Conservation (phyloP, 1,139 yeast genomes). For the Nadsonia starkeyi-henricii region DNA sequence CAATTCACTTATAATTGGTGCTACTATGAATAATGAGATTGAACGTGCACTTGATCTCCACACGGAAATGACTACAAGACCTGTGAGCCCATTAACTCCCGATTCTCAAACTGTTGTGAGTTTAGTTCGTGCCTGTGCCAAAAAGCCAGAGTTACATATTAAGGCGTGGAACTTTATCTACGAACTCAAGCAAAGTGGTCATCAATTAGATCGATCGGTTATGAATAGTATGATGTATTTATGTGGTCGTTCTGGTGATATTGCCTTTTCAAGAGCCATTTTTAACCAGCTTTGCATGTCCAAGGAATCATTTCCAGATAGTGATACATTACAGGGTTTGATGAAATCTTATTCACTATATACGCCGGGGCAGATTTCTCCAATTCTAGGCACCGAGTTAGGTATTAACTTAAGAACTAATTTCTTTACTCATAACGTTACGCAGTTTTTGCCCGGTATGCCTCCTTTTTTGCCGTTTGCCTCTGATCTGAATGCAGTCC, state of each 20-base stretch:
- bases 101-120: slow-evolving; percentile 18
- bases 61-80: slow-evolving; percentile 45
- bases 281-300: slow-evolving; percentile 40
- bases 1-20: slow-evolving; percentile 53
- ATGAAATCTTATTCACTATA: slow-evolving; percentile 23
- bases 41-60: slow-evolving; percentile 67
- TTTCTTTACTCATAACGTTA: slow-evolving; percentile 8
- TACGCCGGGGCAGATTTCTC: slow-evolving; percentile 23
- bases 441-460: slow-evolving; percentile 7
- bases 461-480: slow-evolving; percentile 59
- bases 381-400: slow-evolving; percentile 19
- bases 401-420: slow-evolving; percentile 19
- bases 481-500: slow-evolving; percentile 26
- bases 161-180: slow-evolving; percentile 72
- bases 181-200: slow-evolving; percentile 42
- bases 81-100: slow-evolving; percentile 27
- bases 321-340: slow-evolving; percentile 19
- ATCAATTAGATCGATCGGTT: slow-evolving; percentile 33
- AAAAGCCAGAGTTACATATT: slow-evolving; percentile 32
- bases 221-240: slow-evolving; percentile 59
- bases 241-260: slow-evolving; percentile 69
- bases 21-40: slow-evolving; percentile 45
- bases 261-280: slow-evolving; percentile 58
- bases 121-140: slow-evolving; percentile 62
- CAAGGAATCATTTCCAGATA: slow-evolving; percentile 21